Base-by-base conservation (phyloP, 2,329 filamentous ascomycete genomes). In the Drechmeria coniospora region DNA sequence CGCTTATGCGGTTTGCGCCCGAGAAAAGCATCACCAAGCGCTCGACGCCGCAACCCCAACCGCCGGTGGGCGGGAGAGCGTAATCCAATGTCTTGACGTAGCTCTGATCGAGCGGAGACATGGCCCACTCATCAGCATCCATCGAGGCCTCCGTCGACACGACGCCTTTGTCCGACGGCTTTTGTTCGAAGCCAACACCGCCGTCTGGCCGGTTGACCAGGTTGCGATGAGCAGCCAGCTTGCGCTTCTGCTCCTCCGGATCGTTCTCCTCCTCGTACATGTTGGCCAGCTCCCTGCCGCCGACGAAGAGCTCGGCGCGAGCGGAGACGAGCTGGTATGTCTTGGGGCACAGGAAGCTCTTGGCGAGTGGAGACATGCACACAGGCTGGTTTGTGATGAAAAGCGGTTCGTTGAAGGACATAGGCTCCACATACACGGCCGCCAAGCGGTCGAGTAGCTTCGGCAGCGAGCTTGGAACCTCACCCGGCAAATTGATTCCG, bases 191-290 rank as follows among this genome's bases (percentile, higher is more conserved):
- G 22, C 40, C 51, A 15, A 51, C 31, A 11, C 36, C 38, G 4
- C 49, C 53, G 21, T 51, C 42, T 2, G 44, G 39, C 27, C 39
- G 48, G 38, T 54, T 55, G 23, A 52, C 46, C 13, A 54, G 44
- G 15, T 41, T 49, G 16, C 55, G 50, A 39, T 73, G 66, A 8
- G 54, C 65, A 25, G 73, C 53, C 37, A 98, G 84, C 53, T 98
- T 98, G 30, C 68, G 63, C 25, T 80, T 67, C 56, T 98, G 90
- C 42, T 78, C 79, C 29, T 79, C 74, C 0, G 90, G 90, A 28
- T 82, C 80, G 51, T 98, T 98, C 50, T 98, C 90, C 54, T 98
- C 90, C 51, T 98, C 90, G 51, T 98, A 98, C 60, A 87, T 92
- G 53, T 98, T 98, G 34, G 87, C 82, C 18, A 93, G 65, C 48